Base-by-base conservation (phyloP, 345 rosid species). In the Melaleuca quinquenervia region DNA sequence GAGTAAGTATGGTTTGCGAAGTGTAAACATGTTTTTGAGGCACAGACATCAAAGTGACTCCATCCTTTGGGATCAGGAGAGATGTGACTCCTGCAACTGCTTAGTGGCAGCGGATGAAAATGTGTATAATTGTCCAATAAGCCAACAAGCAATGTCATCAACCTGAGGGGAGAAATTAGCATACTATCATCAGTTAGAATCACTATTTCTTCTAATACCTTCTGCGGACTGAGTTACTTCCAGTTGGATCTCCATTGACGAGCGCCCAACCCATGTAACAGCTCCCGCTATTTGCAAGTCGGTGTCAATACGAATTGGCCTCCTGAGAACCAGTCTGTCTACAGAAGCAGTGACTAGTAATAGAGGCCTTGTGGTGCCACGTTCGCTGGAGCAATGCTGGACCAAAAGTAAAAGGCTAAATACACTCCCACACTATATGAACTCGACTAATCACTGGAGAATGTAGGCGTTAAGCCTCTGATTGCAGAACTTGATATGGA, bases 261-360 rank as follows among this genome's bases (percentile, higher is more conserved):
- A 95, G 75, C 96, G 90, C 45, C 99, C 99, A 50, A 96, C 97
- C 98, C 98, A 95, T 2, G 94, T 94, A 86, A 96, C 98, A 82
- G 96, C 95, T 22, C 96, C 98, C 21, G 85, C 91, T 52, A 95
- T 93, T 89, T 88, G 88, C 51, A 95, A 86, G 85, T 95, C 95
- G 36, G 85, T 82, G 89, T 93, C 95, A 24, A 95, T 90, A 80
- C 22, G 88, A 75, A 96, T 92, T 13, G 99, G 93, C 86, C 90
- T 94, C 87, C 91, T 95, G 84, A 95, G 90, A 45, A 92, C 92
- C 83, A 96, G 93, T 90, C 91, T 92, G 87, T 96, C 98, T 64
- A 95, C 99, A 83, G 99, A 93, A 90, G 98, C 99, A 87, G 98
- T 96, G 88, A 96, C 99, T 91, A 95, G 89, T 20, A 94, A 85